Conservation (phyloP, 306 rosid species). For the Canavalia ensiformis region DNA sequence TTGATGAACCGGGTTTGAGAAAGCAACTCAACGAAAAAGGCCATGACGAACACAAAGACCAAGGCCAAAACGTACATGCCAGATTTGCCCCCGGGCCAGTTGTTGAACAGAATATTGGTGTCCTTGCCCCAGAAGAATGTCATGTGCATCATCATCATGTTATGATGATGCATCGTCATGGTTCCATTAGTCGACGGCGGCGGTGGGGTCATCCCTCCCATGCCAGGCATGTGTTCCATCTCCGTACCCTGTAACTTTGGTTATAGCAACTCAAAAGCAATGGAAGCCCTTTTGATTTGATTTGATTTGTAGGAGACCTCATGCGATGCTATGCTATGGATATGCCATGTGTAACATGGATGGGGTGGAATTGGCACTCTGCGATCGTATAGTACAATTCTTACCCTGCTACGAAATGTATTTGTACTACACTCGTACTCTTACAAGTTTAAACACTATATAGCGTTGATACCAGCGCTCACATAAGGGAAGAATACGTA, state of each 20-base stretch:
- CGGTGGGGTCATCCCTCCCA: conserved; percentile 32
- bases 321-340: too few relatives aligned
- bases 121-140: conserved; percentile 85
- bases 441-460: too few relatives aligned
- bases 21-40: conserved; percentile 66
- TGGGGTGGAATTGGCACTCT: too few relatives aligned
- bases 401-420: too few relatives aligned
- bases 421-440: too few relatives aligned
- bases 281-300: too few relatives aligned
- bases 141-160: conserved; percentile 77
- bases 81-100: conserved; percentile 71
- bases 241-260: not conserved
- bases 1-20: conserved; percentile 59
- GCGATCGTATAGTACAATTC: too few relatives aligned
- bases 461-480: too few relatives aligned
- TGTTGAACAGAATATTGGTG: conserved; percentile 62
- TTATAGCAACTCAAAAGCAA: too few relatives aligned
- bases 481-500: too few relatives aligned
- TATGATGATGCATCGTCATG: conserved; percentile 5
- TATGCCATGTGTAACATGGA: too few relatives aligned
- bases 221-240: conserved; percentile 48
- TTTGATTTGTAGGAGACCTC: too few relatives aligned
- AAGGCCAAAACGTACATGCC: conserved; percentile 73
- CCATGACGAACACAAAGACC: conserved; percentile 60
- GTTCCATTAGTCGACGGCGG: conserved; percentile 37